Evolutionary conservation across 352 stramenopile genomes (phyloP), one percentile per base, ranked within the genome.

Genomic region (Phytophthora podocarpi): DNA sequence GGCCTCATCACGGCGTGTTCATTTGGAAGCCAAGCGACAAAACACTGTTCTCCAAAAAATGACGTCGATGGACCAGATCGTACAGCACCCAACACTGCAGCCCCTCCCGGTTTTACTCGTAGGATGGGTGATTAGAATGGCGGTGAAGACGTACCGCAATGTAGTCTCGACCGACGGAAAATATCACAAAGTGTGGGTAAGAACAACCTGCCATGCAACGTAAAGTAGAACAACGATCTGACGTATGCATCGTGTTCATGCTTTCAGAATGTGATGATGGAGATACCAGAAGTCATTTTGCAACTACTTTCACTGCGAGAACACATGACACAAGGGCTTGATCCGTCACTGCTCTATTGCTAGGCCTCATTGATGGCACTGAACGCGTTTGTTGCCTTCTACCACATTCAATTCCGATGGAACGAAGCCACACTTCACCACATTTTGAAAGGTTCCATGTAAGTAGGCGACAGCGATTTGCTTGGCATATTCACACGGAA

Each of bases 401-500:
- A 76, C 20, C 47, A 67, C 31, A 68, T 78, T 12, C 54, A 64
- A 15, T 67, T 84, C 43, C 60, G 54, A 0, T 77, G 74, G 74
- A 70, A 67, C 9, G 23, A 72, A 12, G 23, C 60, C 21, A 57
- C 49, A 3, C 52, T 79, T 9, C 48, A 70, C 20, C 59, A 80
- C 30, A 72, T 78, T 26, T 12, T 78, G 9, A 73, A 62, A 15
- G 71, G 80, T 37, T 73, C 74, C 2, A 57, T 80, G 67, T 81
- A 68, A 52, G 67, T 34, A 28, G 10, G 4, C 8, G 15, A 27
- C 13, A 36, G 12, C 15, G 8, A 43, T n/a, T n/a, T n/a, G n/a
- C n/a, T n/a, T n/a, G n/a, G n/a, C n/a, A n/a, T n/a, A n/a, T n/a
- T n/a, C n/a, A n/a, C n/a, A n/a, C n/a, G n/a, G n/a, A n/a, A n/a